phyloP scores from a whole-genome alignment of 495 filamentous ascomycete genomes.

The Aspergillus sclerotiicarbonarius region DNA sequence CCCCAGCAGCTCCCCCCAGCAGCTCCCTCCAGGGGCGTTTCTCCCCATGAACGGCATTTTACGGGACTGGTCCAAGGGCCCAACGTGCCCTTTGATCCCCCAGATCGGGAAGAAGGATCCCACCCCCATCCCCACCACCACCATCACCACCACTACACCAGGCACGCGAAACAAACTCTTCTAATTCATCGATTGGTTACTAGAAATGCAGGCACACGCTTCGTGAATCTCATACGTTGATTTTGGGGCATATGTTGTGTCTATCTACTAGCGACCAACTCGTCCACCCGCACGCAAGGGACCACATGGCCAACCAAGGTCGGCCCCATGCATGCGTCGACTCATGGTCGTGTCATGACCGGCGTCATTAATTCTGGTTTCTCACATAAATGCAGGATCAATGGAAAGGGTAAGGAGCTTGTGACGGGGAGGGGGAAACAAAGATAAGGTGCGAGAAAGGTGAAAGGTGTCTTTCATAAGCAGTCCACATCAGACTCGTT shows the following conservation, averaged over 20 bases:
- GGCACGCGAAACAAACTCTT: neutral
- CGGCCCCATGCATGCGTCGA: slow-evolving; percentile 18
- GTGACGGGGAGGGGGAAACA: neutral
- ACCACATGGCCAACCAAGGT: slow-evolving; percentile 24
- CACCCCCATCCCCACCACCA: neutral
- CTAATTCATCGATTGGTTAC: neutral
- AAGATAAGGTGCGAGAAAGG: neutral
- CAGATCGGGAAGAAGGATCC: no score
- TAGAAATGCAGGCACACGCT: neutral
- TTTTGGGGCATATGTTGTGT: slow-evolving; percentile 35
- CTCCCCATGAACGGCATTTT: no score
- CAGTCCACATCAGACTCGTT: slow-evolving; percentile 15
- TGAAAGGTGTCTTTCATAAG: neutral
- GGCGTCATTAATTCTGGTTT: slow-evolving; percentile 19
- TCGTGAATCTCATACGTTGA: slow-evolving; percentile 32
- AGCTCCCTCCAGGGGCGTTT: no score
- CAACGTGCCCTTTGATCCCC: no score
- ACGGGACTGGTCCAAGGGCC: no score
- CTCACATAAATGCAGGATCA: slow-evolving; percentile 10
- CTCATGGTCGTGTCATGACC: slow-evolving; percentile 27
- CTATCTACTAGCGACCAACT: slow-evolving; percentile 41
- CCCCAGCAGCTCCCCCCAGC: no score
- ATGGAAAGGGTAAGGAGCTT: slow-evolving; percentile 1
- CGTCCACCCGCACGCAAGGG: slow-evolving; percentile 22
- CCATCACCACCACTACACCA: neutral